Conservation (phyloP, 1,284 basidiomycete genomes). For the Sporisorium iseilematis-ciliati region DNA sequence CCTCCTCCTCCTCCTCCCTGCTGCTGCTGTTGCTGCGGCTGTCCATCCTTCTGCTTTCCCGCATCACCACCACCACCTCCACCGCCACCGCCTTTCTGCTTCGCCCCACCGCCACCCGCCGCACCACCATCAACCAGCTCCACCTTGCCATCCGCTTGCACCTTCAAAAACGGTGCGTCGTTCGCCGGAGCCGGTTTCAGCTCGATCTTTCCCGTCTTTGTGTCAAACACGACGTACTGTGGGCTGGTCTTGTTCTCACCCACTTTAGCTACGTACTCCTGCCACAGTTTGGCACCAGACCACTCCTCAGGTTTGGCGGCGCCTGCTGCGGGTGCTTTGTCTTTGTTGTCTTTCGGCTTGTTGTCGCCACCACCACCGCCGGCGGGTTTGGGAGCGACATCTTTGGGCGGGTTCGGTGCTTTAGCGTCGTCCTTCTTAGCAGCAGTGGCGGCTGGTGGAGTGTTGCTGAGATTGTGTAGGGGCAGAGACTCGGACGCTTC, state of each 20-base stretch:
- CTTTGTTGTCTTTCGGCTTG: conserved; percentile 6
- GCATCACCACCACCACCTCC: not conserved
- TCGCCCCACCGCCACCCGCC: not conserved
- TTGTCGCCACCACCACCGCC: not conserved
- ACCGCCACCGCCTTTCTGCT: not conserved
- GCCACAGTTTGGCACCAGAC: conserved; percentile 33
- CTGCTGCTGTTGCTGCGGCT: conserved; percentile 12
- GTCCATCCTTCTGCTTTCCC: not conserved
- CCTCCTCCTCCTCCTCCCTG: conserved; percentile 7
- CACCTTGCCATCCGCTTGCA: conserved; percentile 29
- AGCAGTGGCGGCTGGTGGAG: conserved; percentile 8
- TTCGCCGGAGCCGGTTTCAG: conserved; percentile 23
- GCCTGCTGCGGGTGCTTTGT: conserved; percentile 4
- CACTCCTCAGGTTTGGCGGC: conserved; percentile 11
- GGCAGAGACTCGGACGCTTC: conserved; percentile 20
- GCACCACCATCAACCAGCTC: conserved; percentile 24
- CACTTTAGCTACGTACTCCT: conserved; percentile 22
- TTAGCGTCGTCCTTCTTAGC: conserved; percentile 3
- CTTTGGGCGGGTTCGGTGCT: no score
- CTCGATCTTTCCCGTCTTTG: conserved; percentile 33
- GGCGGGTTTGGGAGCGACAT: not conserved
- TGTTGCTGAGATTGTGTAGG: conserved; percentile 20
- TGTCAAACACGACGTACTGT: conserved; percentile 39
- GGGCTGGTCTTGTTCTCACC: conserved; percentile 4
- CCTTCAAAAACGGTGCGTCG: conserved; percentile 32